Evolutionary conservation across 352 stramenopile species (phyloP), one percentile per base, ranked within the genome.

Genomic region (Stephanocyclus meneghinianus): DNA sequence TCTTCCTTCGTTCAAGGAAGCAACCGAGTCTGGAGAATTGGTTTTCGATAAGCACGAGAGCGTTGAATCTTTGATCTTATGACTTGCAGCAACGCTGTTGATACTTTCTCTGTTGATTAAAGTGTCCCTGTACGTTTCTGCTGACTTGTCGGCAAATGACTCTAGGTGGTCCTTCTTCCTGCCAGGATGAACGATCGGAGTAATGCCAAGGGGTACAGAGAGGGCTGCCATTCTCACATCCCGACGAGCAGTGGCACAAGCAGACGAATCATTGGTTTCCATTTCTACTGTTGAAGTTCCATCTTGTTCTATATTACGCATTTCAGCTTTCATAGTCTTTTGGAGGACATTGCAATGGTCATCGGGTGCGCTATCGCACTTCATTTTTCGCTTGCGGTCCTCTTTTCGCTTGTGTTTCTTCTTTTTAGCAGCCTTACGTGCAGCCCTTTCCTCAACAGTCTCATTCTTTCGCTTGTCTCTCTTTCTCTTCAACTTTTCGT

Each of bases 391-490:
- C 7, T 55, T 64, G 16, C 35, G 18, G 26, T 62, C 35, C 47
- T 37, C 9, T 32, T 15, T 67, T 35, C 50, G 35, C 40, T 35
- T 44, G 50, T n/a, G 48, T 42, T 47, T 50, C 18, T 69, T 57
- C 11, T 26, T 26, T 26, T 26, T 7, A 30, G 45, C 32, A 18
- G 48, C 29, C 13, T 45, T 26, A 48, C 63, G 57, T 40, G 13
- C 57, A 35, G 10, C 47, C 51, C 48, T 66, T 40, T 81, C 75
- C 4, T 48, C 40, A 8, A 18, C 16, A 53, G 42, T 82, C 37
- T 77, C 32, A 15, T 70, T 63, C 30, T 64, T 76, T 32, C 70
- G 72, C 62, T 81, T 76, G 3, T 71, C 53, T 29, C 74, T 75
- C 51, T 70, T 77, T 57, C 42, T 42, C n/a, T 76, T 65, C 50